These are phyloP conservation scores for Penicillium robsamsonii DNA, from an alignment of 495 filamentous ascomycete genomes.

Conservation along the genomic window DNA sequence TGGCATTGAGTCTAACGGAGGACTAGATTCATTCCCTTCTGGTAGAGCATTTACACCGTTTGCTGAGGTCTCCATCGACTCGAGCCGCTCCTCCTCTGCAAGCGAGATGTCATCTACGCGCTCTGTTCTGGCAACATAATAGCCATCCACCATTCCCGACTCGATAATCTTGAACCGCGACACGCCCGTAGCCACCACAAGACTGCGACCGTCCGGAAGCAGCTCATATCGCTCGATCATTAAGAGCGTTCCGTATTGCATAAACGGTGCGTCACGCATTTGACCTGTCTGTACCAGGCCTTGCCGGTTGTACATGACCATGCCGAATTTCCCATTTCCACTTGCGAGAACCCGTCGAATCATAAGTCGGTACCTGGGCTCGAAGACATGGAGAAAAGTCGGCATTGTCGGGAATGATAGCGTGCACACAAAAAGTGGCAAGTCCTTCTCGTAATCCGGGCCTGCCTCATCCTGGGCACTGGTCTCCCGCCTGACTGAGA, in stretches of 20 bases:
- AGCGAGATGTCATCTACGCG: constrained; percentile 76
- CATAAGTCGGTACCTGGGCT: constrained; percentile 86
- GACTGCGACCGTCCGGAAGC: constrained; percentile 74
- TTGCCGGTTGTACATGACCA: constrained; percentile 69
- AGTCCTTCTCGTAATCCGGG: constrained; percentile 53
- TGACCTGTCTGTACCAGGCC: constrained; percentile 52
- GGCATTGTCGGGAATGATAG: constrained; percentile 79
- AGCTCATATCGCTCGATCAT: constrained; percentile 69
- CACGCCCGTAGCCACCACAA: constrained; percentile 71
- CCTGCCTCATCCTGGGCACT: constrained; percentile 49
- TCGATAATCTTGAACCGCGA: constrained; percentile 70
- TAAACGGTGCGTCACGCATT: constrained; percentile 58
- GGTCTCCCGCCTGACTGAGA: constrained; percentile 55
- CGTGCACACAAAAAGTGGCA: constrained; percentile 79
- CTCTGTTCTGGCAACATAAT: constrained; percentile 70
- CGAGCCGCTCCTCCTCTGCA: constrained; percentile 73
- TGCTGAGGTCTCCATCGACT: constrained; percentile 57
- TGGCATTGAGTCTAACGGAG: constrained; percentile 58
- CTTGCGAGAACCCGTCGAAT: constrained; percentile 71
- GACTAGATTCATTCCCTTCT: constrained; percentile 19
- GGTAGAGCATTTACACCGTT: constrained; percentile 17
- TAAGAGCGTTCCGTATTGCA: constrained; percentile 74
- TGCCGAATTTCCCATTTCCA: constrained; percentile 73
- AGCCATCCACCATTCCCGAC: constrained; percentile 68
- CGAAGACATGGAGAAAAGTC: constrained; percentile 86